Base-by-base conservation (phyloP, 78 protist genomes). In the Polysphondylium violaceum region DNA sequence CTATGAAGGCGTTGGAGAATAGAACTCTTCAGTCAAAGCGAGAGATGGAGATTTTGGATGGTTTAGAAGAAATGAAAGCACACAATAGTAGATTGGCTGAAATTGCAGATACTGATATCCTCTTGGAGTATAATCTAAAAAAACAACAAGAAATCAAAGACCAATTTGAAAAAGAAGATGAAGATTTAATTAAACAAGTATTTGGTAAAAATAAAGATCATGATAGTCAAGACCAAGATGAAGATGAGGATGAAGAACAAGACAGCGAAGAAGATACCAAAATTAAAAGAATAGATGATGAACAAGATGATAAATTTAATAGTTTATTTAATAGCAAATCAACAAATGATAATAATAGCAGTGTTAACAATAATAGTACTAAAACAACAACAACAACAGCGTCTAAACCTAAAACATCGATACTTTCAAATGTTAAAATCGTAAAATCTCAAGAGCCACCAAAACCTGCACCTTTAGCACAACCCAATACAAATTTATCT, bases 21-120 rank as follows among this genome's bases (percentile, higher is more conserved):
- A 43, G 93, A 40, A 95, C 95, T 4, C n/a, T 74, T n/a, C 98
- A 97, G 29, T 92, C 96, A 47, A 96, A 95, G 86, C 7, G 69
- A 2, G 99, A 97, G 79, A 94, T 98, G 97, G 98, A 98, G 71
- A 92, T 95, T 14, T 27, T 96, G 40, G 99, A 98, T n/a, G 95
- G 94, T 12, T 79, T 98, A 11, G 98, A 96, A 23, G 99, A 98
- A 64, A 60, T 97, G 3, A 36, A 51, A 25, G 93, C 94, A 17
- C 14, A 85, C 47, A 97, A 96, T 76, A 64, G 85, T 2, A 53
- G 96, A 47, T 29, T 21, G 1, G 38, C 50, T 19, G 88, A 79
- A 40, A 67, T 79, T 1, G n/a, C n/a, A n/a, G 68, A 79, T 38
- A 19, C 33, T 2, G 76, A 64, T 25, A 63, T 53, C 36, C 14